These are phyloP conservation scores for Taphrina flavorubra DNA, from an alignment of 1,139 yeast genomes.

Conservation along the genomic window DNA sequence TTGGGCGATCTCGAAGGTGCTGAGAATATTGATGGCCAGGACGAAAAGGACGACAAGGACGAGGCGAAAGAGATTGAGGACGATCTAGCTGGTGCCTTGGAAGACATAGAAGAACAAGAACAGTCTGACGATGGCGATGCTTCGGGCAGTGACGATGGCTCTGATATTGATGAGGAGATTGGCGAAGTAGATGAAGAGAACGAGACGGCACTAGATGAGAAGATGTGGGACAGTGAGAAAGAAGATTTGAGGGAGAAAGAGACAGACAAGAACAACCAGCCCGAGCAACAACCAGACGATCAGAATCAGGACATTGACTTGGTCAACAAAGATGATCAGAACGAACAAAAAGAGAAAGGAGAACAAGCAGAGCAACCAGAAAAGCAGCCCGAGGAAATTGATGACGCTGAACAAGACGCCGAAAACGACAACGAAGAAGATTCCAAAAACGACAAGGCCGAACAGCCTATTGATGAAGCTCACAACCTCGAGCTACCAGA, in stretches of 20 bases:
- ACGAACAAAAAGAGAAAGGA: conserved; percentile 25
- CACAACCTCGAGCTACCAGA: conserved; percentile 86
- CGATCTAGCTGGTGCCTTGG: conserved; percentile 93
- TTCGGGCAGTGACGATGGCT: conserved; percentile 86
- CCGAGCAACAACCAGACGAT: conserved; percentile 69
- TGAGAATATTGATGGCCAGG: conserved; percentile 58
- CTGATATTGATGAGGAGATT: conserved; percentile 80
- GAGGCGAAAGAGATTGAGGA: conserved; percentile 92
- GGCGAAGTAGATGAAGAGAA: conserved; percentile 90
- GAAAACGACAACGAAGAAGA: conserved; percentile 51
- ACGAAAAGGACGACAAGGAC: conserved; percentile 50
- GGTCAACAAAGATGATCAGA: conserved; percentile 66
- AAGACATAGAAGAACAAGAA: conserved; percentile 64
- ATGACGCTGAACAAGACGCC: conserved; percentile 53
- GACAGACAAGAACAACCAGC: conserved; percentile 72
- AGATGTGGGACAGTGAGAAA: conserved; percentile 98
- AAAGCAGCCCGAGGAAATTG: conserved; percentile 61
- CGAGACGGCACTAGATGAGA: conserved; percentile 95
- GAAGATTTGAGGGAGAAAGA: conserved; percentile 71
- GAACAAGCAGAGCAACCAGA: conserved; percentile 5
- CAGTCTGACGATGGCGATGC: conserved; percentile 57
- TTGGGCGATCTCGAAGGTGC: conserved; percentile 85
- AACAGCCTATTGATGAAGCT: conserved; percentile 69
- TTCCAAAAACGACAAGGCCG: conserved; percentile 49
- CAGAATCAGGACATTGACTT: conserved; percentile 65